phyloP scores from a whole-genome alignment of 2,329 filamentous ascomycete species.

The Aspergillus hortae region DNA sequence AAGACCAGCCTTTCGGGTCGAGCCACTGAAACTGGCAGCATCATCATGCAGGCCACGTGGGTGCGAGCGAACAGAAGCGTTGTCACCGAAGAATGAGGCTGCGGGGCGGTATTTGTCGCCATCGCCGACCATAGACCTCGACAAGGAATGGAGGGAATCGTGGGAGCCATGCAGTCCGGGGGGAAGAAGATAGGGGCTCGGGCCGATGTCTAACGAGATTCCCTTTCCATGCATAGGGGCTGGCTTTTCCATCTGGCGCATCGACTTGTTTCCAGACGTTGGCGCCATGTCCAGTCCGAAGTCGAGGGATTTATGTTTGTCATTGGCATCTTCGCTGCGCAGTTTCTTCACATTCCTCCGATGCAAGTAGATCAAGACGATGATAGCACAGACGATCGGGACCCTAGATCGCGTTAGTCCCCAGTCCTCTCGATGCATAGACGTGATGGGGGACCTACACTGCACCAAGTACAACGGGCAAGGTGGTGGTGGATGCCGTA shows the following conservation, averaged over 20 bases:
- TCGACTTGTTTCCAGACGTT: conserved; percentile 45
- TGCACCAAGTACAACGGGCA: conserved; percentile 67
- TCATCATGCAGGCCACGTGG: conserved; percentile 40
- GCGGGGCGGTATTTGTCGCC: conserved; percentile 81
- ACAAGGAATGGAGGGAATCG: conserved; percentile 83
- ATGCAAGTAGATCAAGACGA: conserved; percentile 73
- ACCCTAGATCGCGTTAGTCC: conserved; percentile 55
- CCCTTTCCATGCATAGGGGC: conserved; percentile 44
- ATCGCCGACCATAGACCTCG: conserved; percentile 67
- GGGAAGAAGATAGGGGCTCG: conserved; percentile 83
- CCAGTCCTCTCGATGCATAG: neutral
- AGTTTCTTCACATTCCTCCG: conserved; percentile 71
- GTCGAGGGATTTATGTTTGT: conserved; percentile 87
- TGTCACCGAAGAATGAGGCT: conserved; percentile 52
- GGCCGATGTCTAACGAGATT: conserved; percentile 63
- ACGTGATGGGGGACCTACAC: conserved; percentile 54
- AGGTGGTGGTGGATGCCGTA: conserved; percentile 51
- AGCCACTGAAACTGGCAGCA: conserved; percentile 52
- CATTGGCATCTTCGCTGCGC: conserved; percentile 72
- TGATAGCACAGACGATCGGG: conserved; percentile 64
- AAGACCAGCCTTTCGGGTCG: conserved; percentile 40
- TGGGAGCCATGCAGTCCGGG: conserved; percentile 72
- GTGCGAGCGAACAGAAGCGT: conserved; percentile 36
- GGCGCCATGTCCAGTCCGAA: conserved; percentile 69
- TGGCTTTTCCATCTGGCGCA: conserved; percentile 52